These are phyloP conservation scores for Talaromyces sp. DNA, from an alignment of 2,329 filamentous ascomycete species.

Conservation along the genomic window DNA sequence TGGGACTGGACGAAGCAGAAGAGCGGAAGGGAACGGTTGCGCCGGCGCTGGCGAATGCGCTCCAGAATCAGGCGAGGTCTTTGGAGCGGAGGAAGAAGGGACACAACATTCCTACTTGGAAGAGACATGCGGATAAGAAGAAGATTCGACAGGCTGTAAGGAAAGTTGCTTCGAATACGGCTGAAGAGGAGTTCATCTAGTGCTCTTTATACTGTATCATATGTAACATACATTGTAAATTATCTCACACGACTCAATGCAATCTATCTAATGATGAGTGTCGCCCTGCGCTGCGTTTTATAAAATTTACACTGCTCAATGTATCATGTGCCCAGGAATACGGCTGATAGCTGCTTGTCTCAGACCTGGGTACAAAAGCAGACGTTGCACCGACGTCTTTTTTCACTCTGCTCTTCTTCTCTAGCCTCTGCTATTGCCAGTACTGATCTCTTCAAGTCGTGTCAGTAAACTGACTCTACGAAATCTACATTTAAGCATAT, in stretches of 20 bases:
- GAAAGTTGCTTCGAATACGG: conserved; percentile 14
- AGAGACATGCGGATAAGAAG: conserved; percentile 45
- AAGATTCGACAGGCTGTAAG: conserved; percentile 41
- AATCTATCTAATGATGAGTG: no score
- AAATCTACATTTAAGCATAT: no score
- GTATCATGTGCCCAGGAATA: no score
- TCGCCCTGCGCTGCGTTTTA: no score
- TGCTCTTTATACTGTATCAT: background rate
- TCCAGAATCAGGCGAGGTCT: conserved; percentile 19
- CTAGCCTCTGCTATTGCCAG: no score
- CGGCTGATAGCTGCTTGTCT: no score
- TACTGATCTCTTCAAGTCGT: no score
- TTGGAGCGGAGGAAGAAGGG: conserved; percentile 31
- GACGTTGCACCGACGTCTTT: no score
- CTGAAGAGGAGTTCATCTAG: conserved; percentile 3
- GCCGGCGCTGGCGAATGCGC: conserved; percentile 11
- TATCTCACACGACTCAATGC: background rate
- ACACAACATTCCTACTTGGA: conserved; percentile 38
- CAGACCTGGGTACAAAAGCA: no score
- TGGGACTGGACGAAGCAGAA: conserved; percentile 13
- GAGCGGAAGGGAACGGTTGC: background rate
- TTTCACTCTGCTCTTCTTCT: no score
- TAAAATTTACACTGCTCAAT: no score
- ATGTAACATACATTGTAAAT: background rate
- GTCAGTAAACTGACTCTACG: no score